Evolutionary conservation across 2,329 filamentous ascomycete species (phyloP).

Genomic region (Hymenoscyphus infarciens): DNA sequence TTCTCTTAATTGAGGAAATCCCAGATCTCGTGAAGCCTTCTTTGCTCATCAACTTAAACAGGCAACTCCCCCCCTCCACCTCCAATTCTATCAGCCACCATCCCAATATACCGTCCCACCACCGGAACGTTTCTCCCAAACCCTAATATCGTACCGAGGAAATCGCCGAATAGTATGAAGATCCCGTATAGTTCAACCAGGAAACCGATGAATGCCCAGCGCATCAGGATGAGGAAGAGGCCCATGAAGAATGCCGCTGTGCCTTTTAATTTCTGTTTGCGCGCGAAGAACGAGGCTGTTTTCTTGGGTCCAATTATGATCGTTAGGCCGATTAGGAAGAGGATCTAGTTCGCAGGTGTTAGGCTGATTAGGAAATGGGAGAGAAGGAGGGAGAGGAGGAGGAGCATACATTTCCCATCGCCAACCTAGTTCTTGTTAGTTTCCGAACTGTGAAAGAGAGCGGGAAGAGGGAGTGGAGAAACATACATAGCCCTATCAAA

Average conservation of each 20-base stretch:
- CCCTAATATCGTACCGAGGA: slow-evolving; percentile 84
- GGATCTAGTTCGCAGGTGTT: slow-evolving; percentile 58
- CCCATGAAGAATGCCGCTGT: slow-evolving; percentile 84
- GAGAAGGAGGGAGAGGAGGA: not conserved
- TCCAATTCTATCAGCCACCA: slow-evolving; percentile 66
- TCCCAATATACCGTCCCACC: slow-evolving; percentile 80
- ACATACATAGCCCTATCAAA: slow-evolving; percentile 93
- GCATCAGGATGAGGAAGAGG: slow-evolving; percentile 78
- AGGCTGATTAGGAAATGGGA: slow-evolving; percentile 40
- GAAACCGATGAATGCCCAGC: slow-evolving; percentile 92
- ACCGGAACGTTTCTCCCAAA: slow-evolving; percentile 84
- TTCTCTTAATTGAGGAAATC: not conserved
- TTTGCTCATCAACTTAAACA: slow-evolving; percentile 49
- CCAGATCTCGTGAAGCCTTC: not conserved
- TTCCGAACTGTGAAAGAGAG: not conserved
- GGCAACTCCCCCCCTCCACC: slow-evolving; percentile 74
- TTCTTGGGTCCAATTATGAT: slow-evolving; percentile 93
- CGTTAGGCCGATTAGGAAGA: slow-evolving; percentile 94
- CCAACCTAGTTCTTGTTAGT: slow-evolving; percentile 59
- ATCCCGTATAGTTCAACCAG: slow-evolving; percentile 89
- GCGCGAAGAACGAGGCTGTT: slow-evolving; percentile 90
- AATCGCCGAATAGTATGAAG: slow-evolving; percentile 90
- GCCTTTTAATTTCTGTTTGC: slow-evolving; percentile 87
- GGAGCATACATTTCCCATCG: slow-evolving; percentile 74
- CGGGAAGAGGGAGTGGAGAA: not conserved